These are phyloP conservation scores for Mucor irregularis DNA, from an alignment of 371 early-diverging fungal genomes.

Conservation along the genomic window DNA sequence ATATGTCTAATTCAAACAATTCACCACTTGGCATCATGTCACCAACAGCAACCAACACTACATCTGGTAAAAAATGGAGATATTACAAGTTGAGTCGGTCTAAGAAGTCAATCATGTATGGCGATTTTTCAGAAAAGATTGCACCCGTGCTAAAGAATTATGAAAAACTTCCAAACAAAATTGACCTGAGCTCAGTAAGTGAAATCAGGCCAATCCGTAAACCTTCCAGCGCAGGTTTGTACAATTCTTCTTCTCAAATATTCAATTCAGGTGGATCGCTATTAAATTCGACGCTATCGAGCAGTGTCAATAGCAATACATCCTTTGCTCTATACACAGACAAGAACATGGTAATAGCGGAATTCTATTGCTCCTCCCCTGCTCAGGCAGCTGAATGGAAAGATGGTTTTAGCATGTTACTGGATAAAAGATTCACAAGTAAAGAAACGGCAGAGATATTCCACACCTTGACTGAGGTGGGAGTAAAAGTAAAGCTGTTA, in stretches of 20 bases:
- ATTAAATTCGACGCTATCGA: no score
- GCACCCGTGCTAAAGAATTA: conserved; percentile 29
- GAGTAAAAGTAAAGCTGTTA: conserved; percentile 66
- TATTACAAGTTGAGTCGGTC: conserved; percentile 70
- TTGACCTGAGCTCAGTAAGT: conserved; percentile 57
- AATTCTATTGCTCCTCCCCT: conserved; percentile 57
- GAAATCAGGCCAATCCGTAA: conserved; percentile 55
- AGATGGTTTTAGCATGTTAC: conserved; percentile 78
- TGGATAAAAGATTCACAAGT: conserved; percentile 64
- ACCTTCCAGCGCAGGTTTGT: neutral
- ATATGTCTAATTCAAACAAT: neutral
- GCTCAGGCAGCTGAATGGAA: conserved; percentile 74
- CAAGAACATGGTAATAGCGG: conserved; percentile 46
- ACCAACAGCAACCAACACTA: neutral
- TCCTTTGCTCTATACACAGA: conserved; percentile 55
- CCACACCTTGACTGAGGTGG: conserved; percentile 63
- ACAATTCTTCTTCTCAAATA: neutral
- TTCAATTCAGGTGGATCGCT: neutral
- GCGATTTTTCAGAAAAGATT: conserved; percentile 62
- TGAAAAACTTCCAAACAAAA: conserved; percentile 41
- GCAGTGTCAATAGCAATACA: conserved; percentile 3
- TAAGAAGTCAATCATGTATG: conserved; percentile 62
- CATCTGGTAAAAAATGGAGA: conserved; percentile 45
- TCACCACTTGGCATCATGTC: conserved; percentile 8
- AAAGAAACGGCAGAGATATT: conserved; percentile 68